These are phyloP conservation scores for Fraxinus velutina DNA, from an alignment of 305 asterid species.

Conservation along the genomic window DNA sequence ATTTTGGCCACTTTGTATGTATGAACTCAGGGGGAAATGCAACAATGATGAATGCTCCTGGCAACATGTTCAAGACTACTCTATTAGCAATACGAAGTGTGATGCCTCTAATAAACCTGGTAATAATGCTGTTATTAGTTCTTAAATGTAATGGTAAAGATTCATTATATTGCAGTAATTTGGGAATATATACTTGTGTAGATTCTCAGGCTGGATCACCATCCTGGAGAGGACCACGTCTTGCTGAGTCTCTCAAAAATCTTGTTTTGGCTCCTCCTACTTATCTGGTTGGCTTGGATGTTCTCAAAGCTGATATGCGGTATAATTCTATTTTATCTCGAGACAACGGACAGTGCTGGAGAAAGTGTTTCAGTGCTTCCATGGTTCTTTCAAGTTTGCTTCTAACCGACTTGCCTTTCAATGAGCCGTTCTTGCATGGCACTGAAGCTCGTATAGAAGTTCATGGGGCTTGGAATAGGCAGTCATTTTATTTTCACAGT, in stretches of 20 bases:
- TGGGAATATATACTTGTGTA: constrained; percentile 12
- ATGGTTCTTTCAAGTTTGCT: constrained; percentile 44
- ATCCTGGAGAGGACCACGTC: constrained; percentile 10
- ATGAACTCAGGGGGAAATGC: constrained; percentile 55
- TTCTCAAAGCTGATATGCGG: constrained; percentile 33
- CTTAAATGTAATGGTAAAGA: neutral
- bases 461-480: constrained; percentile 38
- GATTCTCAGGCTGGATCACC: constrained; percentile 31
- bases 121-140: constrained; percentile 3
- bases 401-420: constrained; percentile 24
- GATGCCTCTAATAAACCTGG: constrained; percentile 21
- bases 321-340: constrained; percentile 27
- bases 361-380: constrained; percentile 39
- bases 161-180: neutral
- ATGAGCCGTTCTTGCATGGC: constrained; percentile 44
- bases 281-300: constrained; percentile 40
- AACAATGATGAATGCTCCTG: constrained; percentile 44
- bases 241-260: constrained; percentile 28
- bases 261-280: constrained; percentile 36
- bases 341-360: constrained; percentile 36
- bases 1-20: constrained; percentile 51
- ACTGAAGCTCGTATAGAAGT: constrained; percentile 42
- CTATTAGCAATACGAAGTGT: constrained; percentile 10
- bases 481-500: constrained; percentile 37
- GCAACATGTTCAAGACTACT: constrained; percentile 44